Evolutionary conservation across 169 alveolate genomes (phyloP).

Genomic region (Plasmodium vivax): DNA sequence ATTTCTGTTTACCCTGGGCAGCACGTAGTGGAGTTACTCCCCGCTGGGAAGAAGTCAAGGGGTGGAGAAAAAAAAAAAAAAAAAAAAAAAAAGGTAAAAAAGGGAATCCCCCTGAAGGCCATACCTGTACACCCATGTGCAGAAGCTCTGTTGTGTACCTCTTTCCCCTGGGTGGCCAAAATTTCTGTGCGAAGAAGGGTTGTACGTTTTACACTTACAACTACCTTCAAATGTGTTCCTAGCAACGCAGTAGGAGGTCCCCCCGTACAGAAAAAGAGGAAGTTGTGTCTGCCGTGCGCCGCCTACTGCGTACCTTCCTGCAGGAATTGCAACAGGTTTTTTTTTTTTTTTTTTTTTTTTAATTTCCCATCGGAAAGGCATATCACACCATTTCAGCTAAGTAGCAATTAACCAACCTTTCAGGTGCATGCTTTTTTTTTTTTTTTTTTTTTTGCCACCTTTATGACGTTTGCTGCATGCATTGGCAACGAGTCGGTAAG

Average conservation of each 20-base stretch:
- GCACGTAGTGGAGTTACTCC: neutral
- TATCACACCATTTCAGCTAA: neutral
- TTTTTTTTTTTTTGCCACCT: neutral
- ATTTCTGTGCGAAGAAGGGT: neutral
- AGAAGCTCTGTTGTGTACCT: neutral
- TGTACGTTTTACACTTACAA: neutral
- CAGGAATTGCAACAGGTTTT: neutral
- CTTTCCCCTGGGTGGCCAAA: neutral
- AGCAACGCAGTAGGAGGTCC: neutral
- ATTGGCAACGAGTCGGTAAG: neutral
- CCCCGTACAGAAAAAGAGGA: neutral
- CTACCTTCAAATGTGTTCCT: neutral
- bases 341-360: neutral
- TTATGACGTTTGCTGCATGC: neutral
- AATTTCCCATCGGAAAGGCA: neutral
- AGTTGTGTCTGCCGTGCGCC: neutral
- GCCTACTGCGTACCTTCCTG: neutral
- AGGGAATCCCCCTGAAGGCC: neutral
- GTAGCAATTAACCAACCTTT: neutral
- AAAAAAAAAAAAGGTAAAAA: neutral
- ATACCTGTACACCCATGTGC: neutral
- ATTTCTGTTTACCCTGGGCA: neutral
- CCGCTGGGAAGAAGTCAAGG: neutral
- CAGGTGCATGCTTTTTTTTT: neutral
- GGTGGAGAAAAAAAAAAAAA: neutral